Percentiles rank a stretch among this genome's conserved stretches.
Conservation (phyloP, 1,139 yeast genomes). For the Hansenula anomala region DNA sequence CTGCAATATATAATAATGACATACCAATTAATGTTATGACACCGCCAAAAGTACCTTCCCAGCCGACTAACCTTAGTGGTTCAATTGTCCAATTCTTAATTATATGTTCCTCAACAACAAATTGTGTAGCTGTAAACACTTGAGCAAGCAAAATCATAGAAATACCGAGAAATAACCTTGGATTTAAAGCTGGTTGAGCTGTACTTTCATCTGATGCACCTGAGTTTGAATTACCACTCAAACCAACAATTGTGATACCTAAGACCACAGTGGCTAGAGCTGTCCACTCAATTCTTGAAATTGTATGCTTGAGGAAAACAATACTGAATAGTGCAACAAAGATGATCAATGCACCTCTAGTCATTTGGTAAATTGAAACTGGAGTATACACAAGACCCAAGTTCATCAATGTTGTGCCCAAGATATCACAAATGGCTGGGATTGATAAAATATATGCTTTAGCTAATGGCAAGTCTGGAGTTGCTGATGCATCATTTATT, state of each 20-base stretch:
- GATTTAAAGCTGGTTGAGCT: conserved; percentile 18
- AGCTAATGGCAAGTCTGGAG: conserved; percentile 22
- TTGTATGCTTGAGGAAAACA: conserved; percentile 50
- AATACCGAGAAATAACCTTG: conserved; percentile 46
- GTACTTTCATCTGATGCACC: conserved; percentile 11
- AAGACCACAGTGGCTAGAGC: conserved; percentile 54
- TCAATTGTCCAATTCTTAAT: conserved; percentile 47
- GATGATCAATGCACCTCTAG: conserved; percentile 70
- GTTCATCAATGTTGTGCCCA: conserved; percentile 72
- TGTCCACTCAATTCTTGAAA: conserved; percentile 64
- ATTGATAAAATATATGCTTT: conserved; percentile 37
- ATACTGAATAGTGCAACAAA: conserved; percentile 75
- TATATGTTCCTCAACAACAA: conserved; percentile 73
- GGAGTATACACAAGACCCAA: conserved; percentile 73
- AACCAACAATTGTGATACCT: conserved; percentile 72
- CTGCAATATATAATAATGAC: conserved; percentile 38
- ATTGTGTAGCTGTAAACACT: conserved; percentile 66
- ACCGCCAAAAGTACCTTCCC: conserved; percentile 70
- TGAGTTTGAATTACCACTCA: conserved; percentile 46
- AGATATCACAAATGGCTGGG: conserved; percentile 69
- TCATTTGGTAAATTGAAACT: conserved; percentile 84
- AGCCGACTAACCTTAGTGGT: conserved; percentile 67
- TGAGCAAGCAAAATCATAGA: conserved; percentile 56
- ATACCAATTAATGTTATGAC: conserved; percentile 39
- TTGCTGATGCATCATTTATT: neutral